phyloP scores from a whole-genome alignment of 148 eudicot species.

The Chenopodium album region DNA sequence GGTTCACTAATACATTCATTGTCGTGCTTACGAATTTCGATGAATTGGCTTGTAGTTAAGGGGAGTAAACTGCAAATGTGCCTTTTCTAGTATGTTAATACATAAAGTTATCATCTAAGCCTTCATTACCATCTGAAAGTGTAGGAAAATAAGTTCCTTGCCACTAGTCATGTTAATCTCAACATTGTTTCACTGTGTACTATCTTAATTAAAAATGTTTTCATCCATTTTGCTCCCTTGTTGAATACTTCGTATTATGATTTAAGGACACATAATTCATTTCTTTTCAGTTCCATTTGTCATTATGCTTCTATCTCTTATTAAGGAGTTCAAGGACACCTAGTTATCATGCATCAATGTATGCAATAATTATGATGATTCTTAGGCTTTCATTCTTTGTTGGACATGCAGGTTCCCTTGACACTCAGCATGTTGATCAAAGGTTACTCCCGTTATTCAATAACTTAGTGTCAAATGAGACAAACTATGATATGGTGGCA shows the following conservation, averaged over 20 bases:
- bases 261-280: neutral
- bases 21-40: neutral
- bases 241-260: no score
- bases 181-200: neutral
- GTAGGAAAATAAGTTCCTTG: neutral
- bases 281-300: neutral
- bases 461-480: conserved; percentile 53
- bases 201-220: neutral
- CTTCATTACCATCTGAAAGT: neutral
- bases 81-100: neutral
- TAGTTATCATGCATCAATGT: neutral
- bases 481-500: conserved; percentile 58
- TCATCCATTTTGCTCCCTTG: no score
- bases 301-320: neutral
- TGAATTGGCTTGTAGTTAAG: neutral
- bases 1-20: neutral
- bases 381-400: conserved; percentile 5
- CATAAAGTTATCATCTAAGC: neutral
- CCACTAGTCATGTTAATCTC: neutral
- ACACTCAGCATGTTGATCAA: conserved; percentile 26
- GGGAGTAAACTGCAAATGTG: neutral
- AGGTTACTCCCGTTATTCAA: conserved; percentile 51
- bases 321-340: neutral
- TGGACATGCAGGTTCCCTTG: conserved; percentile 28
- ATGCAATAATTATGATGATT: neutral